Percentiles rank a stretch among this genome's conserved stretches.
Conservation (phyloP, 140 eudicot species). For the Flaveria floridana region DNA sequence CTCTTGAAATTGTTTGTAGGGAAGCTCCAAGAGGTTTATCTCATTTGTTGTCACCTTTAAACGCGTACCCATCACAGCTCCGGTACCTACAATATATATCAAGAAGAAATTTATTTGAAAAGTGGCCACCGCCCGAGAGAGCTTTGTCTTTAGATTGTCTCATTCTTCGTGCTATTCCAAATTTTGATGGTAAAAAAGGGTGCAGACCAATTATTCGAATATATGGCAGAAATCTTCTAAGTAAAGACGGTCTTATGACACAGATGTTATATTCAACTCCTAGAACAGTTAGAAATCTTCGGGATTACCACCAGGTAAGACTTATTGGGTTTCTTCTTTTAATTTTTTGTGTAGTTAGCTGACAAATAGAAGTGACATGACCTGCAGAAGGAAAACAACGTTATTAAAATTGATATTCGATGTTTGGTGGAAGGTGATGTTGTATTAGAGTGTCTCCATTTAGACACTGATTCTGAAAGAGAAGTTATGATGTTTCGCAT, state of each 20-base stretch:
- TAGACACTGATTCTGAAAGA: conserved; percentile 81
- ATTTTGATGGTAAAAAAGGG: conserved; percentile 75
- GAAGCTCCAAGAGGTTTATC: conserved; percentile 94
- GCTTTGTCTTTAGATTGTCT: conserved; percentile 91
- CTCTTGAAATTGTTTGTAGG: conserved; percentile 82
- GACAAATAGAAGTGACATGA: conserved; percentile 13
- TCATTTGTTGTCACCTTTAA: conserved; percentile 76
- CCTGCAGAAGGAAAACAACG: conserved; percentile 87
- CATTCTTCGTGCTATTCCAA: conserved; percentile 82
- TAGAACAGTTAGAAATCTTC: conserved; percentile 67
- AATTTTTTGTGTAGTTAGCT: neutral
- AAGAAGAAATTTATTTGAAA: conserved; percentile 78
- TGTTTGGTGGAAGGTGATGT: conserved; percentile 99
- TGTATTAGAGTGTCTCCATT: conserved; percentile 86
- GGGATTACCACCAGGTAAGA: conserved; percentile 74
- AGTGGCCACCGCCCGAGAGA: conserved; percentile 95
- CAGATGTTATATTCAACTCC: conserved; percentile 78
- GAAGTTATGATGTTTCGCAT: conserved; percentile 97
- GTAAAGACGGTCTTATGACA: conserved; percentile 81
- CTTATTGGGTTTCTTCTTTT: neutral
- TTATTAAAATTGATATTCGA: conserved; percentile 87
- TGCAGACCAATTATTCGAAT: conserved; percentile 85
- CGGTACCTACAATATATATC: conserved; percentile 92
- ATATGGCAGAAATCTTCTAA: conserved; percentile 80
- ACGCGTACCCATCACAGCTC: conserved; percentile 93